These are phyloP conservation scores for Crithidia acanthocephali DNA, from an alignment of 208 protist genomes.

Conservation along the genomic window DNA sequence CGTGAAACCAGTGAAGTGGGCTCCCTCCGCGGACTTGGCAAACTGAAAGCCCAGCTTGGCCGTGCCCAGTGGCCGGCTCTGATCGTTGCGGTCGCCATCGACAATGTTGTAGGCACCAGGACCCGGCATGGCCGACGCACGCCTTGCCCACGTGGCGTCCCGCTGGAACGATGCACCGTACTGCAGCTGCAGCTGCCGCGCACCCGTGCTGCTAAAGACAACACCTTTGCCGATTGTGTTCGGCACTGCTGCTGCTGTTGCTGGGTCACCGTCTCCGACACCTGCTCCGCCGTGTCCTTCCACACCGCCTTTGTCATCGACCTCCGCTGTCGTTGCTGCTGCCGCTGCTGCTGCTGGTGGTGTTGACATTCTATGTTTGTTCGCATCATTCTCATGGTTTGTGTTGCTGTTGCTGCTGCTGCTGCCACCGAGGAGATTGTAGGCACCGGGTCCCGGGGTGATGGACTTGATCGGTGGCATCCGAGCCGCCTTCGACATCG, in stretches of 20 bases:
- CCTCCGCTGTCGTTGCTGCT: too few relatives aligned
- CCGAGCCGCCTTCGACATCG: conserved; percentile 32
- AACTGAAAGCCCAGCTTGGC: conserved; percentile 23
- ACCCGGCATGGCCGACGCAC: conserved; percentile 29
- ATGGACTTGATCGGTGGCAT: conserved; percentile 30
- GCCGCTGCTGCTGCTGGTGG: background rate
- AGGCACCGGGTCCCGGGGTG: conserved; percentile 32
- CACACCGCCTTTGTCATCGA: background rate
- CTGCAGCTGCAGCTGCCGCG: conserved; percentile 32
- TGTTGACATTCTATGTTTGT: background rate
- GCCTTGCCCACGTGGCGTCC: conserved; percentile 24
- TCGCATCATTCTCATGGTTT: conserved; percentile 8
- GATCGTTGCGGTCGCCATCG: conserved; percentile 26
- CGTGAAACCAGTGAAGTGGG: conserved; percentile 14
- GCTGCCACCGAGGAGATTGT: conserved; percentile 10
- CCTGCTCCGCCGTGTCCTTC: conserved; percentile 1
- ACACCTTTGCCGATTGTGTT: conserved; percentile 10
- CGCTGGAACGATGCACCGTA: conserved; percentile 22
- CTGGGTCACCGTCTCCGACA: background rate
- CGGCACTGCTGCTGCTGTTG: background rate
- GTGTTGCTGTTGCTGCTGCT: too few relatives aligned
- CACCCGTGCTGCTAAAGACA: conserved; percentile 28
- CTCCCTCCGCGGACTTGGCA: conserved; percentile 24
- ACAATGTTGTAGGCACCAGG: conserved; percentile 43
- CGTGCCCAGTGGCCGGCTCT: conserved; percentile 16